phyloP scores from a whole-genome alignment of 768 basidiomycete genomes.

The Butyriboletus loyo region DNA sequence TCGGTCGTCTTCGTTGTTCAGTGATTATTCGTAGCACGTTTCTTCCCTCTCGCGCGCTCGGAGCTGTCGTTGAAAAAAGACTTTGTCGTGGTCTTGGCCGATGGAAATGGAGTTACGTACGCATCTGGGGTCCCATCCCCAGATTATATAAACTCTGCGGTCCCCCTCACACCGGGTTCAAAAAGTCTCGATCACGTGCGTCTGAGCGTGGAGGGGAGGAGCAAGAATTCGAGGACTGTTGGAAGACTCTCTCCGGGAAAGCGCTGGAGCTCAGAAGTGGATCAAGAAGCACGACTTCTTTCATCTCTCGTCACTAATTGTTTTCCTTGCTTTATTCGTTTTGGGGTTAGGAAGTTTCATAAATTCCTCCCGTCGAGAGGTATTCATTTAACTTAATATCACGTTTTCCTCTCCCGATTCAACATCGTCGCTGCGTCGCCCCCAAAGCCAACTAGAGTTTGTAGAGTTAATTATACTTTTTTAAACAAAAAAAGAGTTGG shows the following conservation, averaged over 20 bases:
- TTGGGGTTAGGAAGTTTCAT: background rate
- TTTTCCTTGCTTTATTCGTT: background rate
- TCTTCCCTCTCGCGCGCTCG: background rate
- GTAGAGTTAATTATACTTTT: too few species aligned
- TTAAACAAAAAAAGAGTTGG: too few species aligned
- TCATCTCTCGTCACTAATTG: background rate
- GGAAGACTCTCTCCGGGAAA: background rate
- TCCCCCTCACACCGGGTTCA: constrained; percentile 14
- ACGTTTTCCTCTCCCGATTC: background rate
- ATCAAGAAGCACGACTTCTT: background rate
- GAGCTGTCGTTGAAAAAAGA: constrained; percentile 24
- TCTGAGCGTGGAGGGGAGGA: background rate
- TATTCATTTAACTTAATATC: background rate
- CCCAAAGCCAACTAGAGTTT: too few species aligned
- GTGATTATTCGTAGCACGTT: too few species aligned
- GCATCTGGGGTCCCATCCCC: constrained; percentile 14
- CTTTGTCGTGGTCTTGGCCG: constrained; percentile 18
- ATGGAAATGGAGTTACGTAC: constrained; percentile 23
- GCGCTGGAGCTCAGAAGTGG: background rate
- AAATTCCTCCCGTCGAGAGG: too few species aligned
- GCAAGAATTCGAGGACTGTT: too few species aligned
- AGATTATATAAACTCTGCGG: constrained; percentile 18
- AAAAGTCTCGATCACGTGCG: constrained; percentile 13
- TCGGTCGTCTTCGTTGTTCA: constrained; percentile 14
- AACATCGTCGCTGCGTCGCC: too few species aligned